Base-by-base conservation (phyloP, 2,329 filamentous ascomycete species). In the Penicillium decumbens region DNA sequence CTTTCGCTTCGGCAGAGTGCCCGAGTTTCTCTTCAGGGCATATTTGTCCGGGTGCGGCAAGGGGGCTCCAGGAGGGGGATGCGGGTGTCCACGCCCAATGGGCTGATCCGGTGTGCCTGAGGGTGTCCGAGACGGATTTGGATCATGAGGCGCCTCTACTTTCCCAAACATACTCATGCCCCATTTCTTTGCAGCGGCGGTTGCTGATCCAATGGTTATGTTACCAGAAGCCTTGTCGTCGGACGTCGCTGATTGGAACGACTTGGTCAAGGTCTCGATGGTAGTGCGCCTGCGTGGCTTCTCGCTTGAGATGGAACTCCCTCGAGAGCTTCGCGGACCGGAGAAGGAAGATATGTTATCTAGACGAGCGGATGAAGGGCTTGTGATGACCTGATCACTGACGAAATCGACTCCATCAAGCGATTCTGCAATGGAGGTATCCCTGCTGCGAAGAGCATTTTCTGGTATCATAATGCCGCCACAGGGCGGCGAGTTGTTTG, bases 61-160 rank as follows among this genome's bases (percentile, higher is more conserved):
- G 3, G 90, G 89, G 39, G 80, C 84, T 2, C 89, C 90, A 2
- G 87, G 88, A 7, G 89, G 89, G 41, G 89, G 89, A 15, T 95
- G 74, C 1, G 89, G 89, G 59, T 87, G 85, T 0, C 89, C 89
- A 33, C 89, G 80, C 1, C 90, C 90, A 75, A 95, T 89, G 1
- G 89, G 89, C 59, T 88, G 81, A 56, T 72, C 80, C 57, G 70
- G 82, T 67, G 53, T 81, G 40, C 66, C 68, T 6, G 70, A 65
- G 50, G 65, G 57, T 28, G 42, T 24, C 30, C 64, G 58, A 41
- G 67, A 65, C 4, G 65, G 67, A 24, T 77, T 75, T 12, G 67
- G 69, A 10, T 73, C 70, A 3, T 65, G 65, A 29, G 64, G 72
- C 30, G 61, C 53, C n/a, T 75, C 68, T 27, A 58, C 62, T 57